A percentile compares a stretch with the other conserved stretches of the same genome.
Conservation (phyloP, 495 filamentous ascomycete genomes). For the Parathielavia appendiculata region DNA sequence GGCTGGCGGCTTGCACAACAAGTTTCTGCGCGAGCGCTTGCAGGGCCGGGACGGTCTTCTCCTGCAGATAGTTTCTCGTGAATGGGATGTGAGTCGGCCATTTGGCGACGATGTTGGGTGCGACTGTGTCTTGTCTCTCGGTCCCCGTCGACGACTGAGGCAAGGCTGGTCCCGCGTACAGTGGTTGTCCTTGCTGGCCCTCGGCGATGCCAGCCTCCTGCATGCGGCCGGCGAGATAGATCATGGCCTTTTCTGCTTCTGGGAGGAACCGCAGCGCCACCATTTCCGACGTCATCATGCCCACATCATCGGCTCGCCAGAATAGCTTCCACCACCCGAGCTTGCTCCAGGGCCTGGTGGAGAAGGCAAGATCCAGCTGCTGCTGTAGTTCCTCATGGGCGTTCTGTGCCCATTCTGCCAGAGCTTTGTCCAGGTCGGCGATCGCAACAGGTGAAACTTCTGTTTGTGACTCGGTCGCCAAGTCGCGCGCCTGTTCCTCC, state of each 20-base stretch:
- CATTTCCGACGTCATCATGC: conserved; percentile 71
- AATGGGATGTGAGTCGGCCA: conserved; percentile 50
- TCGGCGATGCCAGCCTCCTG: conserved; percentile 49
- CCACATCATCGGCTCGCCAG: conserved; percentile 89
- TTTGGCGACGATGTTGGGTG: conserved; percentile 12
- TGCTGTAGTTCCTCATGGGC: conserved; percentile 79
- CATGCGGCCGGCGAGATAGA: conserved; percentile 78
- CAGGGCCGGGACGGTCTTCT: conserved; percentile 62
- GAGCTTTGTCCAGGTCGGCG: conserved; percentile 48
- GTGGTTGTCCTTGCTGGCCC: conserved; percentile 7
- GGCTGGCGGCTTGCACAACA: conserved; percentile 66
- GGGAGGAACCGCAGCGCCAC: conserved; percentile 67
- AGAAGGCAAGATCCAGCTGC: conserved; percentile 68
- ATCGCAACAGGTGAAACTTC: conserved; percentile 42
- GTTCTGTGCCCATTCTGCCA: conserved; percentile 68
- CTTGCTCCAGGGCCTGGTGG: conserved; percentile 62
- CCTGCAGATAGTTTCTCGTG: conserved; percentile 56
- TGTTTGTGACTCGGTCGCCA: conserved; percentile 25
- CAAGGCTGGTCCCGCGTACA: conserved; percentile 21
- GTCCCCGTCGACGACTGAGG: not conserved
- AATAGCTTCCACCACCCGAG: conserved; percentile 92
- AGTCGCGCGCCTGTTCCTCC: conserved; percentile 42
- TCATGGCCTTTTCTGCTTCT: conserved; percentile 64
- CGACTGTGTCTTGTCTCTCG: not conserved
- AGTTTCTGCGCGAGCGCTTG: conserved; percentile 77